A percentile compares a stretch with the other conserved stretches of the same genome.
These are phyloP conservation scores for Suillus subaureus DNA, from an alignment of 768 basidiomycete species.

Conservation along the genomic window DNA sequence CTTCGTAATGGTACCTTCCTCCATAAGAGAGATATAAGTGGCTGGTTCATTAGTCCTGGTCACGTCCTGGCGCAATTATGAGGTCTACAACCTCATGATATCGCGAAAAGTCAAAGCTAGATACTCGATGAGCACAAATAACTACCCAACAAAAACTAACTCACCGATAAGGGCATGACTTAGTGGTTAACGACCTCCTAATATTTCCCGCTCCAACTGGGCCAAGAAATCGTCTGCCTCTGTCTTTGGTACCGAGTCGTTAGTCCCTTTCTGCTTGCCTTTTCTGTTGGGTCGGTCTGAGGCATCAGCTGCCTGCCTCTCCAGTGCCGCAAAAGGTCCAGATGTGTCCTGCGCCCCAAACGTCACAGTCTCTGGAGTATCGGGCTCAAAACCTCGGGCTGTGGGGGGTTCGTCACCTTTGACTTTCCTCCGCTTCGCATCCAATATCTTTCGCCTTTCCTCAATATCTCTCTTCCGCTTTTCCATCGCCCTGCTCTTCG, in stretches of 20 bases:
- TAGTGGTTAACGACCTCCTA: slow-evolving; percentile 28
- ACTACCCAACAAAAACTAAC: not conserved
- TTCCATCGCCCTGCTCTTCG: slow-evolving; percentile 55
- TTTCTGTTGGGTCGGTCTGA: slow-evolving; percentile 27
- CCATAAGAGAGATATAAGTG: not conserved
- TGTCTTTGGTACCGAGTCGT: slow-evolving; percentile 18
- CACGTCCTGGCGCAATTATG: not conserved
- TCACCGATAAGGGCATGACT: not conserved
- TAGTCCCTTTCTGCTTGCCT: slow-evolving; percentile 15
- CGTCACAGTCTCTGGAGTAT: not conserved
- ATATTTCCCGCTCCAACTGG: slow-evolving; percentile 63
- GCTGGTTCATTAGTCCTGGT: not conserved
- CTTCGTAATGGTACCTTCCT: not conserved
- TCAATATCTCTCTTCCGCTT: slow-evolving; percentile 77
- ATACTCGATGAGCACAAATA: not conserved
- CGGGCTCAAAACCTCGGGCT: not conserved
- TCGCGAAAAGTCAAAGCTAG: not conserved
- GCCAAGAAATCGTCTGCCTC: slow-evolving; percentile 71
- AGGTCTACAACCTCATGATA: no score
- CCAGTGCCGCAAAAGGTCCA: slow-evolving; percentile 57
- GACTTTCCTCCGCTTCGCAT: slow-evolving; percentile 68
- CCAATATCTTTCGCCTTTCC: slow-evolving; percentile 58
- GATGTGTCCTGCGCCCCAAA: slow-evolving; percentile 1
- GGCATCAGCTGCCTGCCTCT: slow-evolving; percentile 32
- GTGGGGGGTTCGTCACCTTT: slow-evolving; percentile 16